phyloP scores from a whole-genome alignment of 2,329 filamentous ascomycete genomes.

The Pseudogymnoascus sp. region DNA sequence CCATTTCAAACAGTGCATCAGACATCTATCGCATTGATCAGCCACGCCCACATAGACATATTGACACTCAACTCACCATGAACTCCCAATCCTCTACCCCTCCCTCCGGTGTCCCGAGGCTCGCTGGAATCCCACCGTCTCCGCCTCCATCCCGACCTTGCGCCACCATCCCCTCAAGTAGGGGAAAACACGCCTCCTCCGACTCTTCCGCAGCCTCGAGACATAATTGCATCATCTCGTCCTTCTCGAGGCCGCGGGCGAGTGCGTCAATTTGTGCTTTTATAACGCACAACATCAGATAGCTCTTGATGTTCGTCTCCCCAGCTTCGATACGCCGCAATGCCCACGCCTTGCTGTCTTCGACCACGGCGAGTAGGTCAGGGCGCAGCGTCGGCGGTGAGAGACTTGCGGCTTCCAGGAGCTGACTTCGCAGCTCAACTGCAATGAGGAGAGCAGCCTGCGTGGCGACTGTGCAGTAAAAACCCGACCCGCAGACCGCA shows the following conservation, averaged over 20 bases:
- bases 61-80: slow-evolving; percentile 28
- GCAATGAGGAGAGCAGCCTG: slow-evolving; percentile 33
- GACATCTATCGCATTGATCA: slow-evolving; percentile 24
- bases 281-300: slow-evolving; percentile 30
- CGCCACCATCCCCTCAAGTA: slow-evolving; percentile 30
- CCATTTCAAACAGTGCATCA: slow-evolving; percentile 25
- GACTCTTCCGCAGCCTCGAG: slow-evolving; percentile 33
- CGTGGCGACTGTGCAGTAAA: slow-evolving; percentile 32
- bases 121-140: slow-evolving; percentile 18
- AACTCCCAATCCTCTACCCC: slow-evolving; percentile 36
- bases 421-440: slow-evolving; percentile 34
- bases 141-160: slow-evolving; percentile 14
- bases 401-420: slow-evolving; percentile 35
- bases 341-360: slow-evolving; percentile 33
- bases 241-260: slow-evolving; percentile 28
- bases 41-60: slow-evolving; percentile 10
- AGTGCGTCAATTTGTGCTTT: slow-evolving; percentile 37
- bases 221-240: slow-evolving; percentile 30
- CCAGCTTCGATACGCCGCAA: slow-evolving; percentile 33
- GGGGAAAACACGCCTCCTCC: slow-evolving; percentile 27
- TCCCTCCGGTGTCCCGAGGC: slow-evolving; percentile 24
- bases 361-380: slow-evolving; percentile 36
- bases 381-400: slow-evolving; percentile 30
- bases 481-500: slow-evolving; percentile 32
- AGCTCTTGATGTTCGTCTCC: slow-evolving; percentile 37